Evolutionary conservation across 495 filamentous ascomycete genomes (phyloP), one percentile per base, ranked within the genome.

Genomic region (Rusavskia elegans): DNA sequence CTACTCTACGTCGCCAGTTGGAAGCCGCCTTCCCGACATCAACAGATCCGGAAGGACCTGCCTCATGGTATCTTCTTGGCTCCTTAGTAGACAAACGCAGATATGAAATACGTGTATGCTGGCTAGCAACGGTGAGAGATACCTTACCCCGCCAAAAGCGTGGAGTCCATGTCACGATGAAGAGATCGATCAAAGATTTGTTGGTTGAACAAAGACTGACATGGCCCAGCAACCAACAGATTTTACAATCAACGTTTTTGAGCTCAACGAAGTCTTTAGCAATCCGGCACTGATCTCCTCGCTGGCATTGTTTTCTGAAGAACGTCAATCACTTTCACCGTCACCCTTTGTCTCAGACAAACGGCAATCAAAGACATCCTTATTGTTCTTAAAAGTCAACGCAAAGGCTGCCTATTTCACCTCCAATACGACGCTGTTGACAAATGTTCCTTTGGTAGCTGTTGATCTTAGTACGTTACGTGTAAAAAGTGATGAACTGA

Each of bases 31-130:
- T 89, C 59, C 83, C 87, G 9, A 76, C 66, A 8, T 42, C 63
- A 1, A 58, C 66, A 7, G 61, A 66, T 5, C 74, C 72, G n/a
- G 53, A 70, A 5, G 89, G 87, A 7, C 68, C 72, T 20, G 68
- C 82, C 30, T 81, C 87, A 38, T 96, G 92, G 92, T 78, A 85
- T 57, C 71, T 90, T 32, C 76, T 98, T n/a, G 76, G 88, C 50
- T 67, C 76, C n/a, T 73, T 98, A 48, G 72, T 64, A 19, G 73
- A 79, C 19, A 76, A 79, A 10, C 83, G 84, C 59, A 78, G 89
- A 54, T 95, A 97, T 71, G 92, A 98, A 70, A 79, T 95, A 32
- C 78, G 92, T 21, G 73, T 96, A 55, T 98, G 92, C 67, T 98
- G 92, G 92, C 71, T 85, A 56, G 92, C 92, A 41, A 93, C 82